phyloP scores from a whole-genome alignment of 495 filamentous ascomycete genomes.

The Trichoderma reesei region DNA sequence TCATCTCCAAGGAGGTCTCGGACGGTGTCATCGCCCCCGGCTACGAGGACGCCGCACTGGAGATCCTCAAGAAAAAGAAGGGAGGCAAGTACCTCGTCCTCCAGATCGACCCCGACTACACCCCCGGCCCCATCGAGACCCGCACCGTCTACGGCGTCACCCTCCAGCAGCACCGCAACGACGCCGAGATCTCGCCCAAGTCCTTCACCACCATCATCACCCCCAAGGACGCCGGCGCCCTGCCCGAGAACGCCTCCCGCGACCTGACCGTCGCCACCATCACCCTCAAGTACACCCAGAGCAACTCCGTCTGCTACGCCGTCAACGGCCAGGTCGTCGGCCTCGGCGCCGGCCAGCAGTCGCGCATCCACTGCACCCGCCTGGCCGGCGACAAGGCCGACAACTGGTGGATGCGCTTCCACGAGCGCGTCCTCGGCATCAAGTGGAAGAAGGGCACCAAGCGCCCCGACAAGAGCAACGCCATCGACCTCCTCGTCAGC shows the following conservation, averaged over 20 bases:
- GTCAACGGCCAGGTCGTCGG: constrained; percentile 91
- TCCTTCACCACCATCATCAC: constrained; percentile 79
- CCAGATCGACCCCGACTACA: constrained; percentile 83
- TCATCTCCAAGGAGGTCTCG: constrained; percentile 94
- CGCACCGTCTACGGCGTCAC: constrained; percentile 83
- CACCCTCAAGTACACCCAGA: constrained; percentile 94
- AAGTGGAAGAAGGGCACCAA: constrained; percentile 97
- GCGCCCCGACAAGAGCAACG: constrained; percentile 94
- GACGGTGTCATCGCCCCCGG: constrained; percentile 90
- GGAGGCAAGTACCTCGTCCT: constrained; percentile 93
- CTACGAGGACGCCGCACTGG: constrained; percentile 74
- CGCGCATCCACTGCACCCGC: constrained; percentile 94
- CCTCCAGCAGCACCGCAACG: constrained; percentile 83
- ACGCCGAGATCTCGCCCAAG: constrained; percentile 71
- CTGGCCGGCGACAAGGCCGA: constrained; percentile 98
- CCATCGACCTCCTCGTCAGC: constrained; percentile 88
- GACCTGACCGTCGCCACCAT: constrained; percentile 95
- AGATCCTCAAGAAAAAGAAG: constrained; percentile 96
- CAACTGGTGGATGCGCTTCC: constrained; percentile 99
- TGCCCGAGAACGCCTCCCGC: constrained; percentile 73
- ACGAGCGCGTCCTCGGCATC: constrained; percentile 72
- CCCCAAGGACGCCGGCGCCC: constrained; percentile 60
- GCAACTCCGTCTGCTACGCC: constrained; percentile 97
- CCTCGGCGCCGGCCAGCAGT: constrained; percentile 92
- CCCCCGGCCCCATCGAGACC: constrained; percentile 63